Conservation (phyloP, 441 rosid species). For the Brassica hybrid region DNA sequence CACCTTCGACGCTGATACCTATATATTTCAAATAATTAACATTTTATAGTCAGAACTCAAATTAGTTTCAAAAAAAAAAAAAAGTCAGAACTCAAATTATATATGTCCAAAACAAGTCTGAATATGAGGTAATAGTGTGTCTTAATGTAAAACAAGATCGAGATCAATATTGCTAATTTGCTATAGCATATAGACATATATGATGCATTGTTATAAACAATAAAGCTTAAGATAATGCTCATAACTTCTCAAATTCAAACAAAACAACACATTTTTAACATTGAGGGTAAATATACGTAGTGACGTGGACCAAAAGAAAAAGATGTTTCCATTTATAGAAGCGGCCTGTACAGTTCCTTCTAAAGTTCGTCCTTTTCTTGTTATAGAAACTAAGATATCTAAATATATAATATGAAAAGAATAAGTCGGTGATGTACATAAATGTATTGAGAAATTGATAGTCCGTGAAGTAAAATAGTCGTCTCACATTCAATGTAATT, state of each 20-base stretch:
- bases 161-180: not conserved
- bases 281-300: constrained; percentile 3
- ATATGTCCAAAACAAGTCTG: not conserved
- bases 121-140: not conserved
- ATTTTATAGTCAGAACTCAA: constrained; percentile 6
- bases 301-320: constrained; percentile 1
- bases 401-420: not conserved
- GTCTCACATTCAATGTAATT: not conserved
- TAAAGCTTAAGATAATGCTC: not conserved
- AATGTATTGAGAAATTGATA: not conserved
- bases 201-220: not conserved
- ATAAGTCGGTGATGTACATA: not conserved
- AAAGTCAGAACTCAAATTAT: constrained; percentile 5
- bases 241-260: not conserved
- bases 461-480: not conserved
- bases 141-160: not conserved
- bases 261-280: constrained; percentile 4
- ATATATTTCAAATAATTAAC: not conserved
- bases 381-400: not conserved
- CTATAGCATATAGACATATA: not conserved
- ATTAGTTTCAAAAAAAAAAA: no score
- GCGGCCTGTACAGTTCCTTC: not conserved
- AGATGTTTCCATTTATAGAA: not conserved
- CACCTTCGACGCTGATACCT: constrained; percentile 93
- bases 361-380: constrained; percentile 3